These are phyloP conservation scores for Begonia peltatifolia DNA, from an alignment of 306 rosid species.

Conservation along the genomic window DNA sequence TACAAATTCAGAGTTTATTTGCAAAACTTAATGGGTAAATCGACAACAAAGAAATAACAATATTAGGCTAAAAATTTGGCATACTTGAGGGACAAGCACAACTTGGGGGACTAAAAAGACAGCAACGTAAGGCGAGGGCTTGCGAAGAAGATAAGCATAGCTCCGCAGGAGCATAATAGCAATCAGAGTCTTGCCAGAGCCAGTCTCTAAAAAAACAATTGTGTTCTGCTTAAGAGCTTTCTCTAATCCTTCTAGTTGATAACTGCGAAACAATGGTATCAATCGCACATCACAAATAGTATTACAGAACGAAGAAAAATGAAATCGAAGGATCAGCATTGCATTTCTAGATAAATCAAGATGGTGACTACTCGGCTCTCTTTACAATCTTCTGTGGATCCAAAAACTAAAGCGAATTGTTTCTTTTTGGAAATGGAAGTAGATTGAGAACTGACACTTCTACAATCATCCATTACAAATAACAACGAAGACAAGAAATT, in stretches of 20 bases:
- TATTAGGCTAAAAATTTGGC: neutral
- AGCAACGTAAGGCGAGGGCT: conserved; percentile 49
- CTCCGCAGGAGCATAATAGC: conserved; percentile 81
- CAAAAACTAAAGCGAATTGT: too few species aligned
- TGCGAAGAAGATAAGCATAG: conserved; percentile 47
- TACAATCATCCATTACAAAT: too few species aligned
- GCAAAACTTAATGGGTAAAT: too few species aligned
- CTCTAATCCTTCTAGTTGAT: conserved; percentile 71
- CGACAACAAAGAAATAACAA: neutral
- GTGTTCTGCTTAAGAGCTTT: conserved; percentile 48
- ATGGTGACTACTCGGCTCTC: too few species aligned
- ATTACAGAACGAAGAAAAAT: neutral
- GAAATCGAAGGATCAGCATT: neutral
- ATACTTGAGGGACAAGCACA: conserved; percentile 68
- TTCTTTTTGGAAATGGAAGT: too few species aligned
- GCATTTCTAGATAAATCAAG: too few species aligned
- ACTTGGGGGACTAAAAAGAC: conserved; percentile 80
- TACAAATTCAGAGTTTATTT: too few species aligned
- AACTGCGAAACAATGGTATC: conserved; percentile 23
- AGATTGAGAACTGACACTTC: too few species aligned
- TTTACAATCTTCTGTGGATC: too few species aligned
- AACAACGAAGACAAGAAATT: too few species aligned
- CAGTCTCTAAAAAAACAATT: conserved; percentile 69
- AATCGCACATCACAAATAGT: conserved; percentile 1
- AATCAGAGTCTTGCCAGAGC: conserved; percentile 84